Base-by-base conservation (phyloP, 2,329 filamentous ascomycete genomes). In the Fusarium hainanense region DNA sequence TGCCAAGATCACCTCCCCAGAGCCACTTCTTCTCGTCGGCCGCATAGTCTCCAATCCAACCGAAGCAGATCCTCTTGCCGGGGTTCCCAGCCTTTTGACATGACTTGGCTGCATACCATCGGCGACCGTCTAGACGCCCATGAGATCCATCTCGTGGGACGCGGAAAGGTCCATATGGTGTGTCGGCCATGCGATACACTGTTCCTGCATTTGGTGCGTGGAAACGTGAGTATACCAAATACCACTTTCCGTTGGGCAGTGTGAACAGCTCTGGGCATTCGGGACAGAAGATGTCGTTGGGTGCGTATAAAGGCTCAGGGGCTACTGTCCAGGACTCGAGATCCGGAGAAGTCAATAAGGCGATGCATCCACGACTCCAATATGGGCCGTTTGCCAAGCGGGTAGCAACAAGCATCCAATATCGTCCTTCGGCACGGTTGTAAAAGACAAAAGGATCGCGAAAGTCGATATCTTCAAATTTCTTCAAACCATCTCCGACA, bases 61-160 rank as follows among this genome's bases (percentile, higher is more conserved):
- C 78, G 49, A 80, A 80, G 63, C 66, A 77, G 23, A 80, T 67
- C 12, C 78, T 72, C 60, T 71, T 76, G 23, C 60, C 68, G 3
- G 75, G 56, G 18, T 78, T 70, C 10, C 74, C 77, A 4, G 66
- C 75, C 27, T 72, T 75, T 11, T 74, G 73, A n/a, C 76, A 78
- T 0, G 77, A 80, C 63, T 79, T 79, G 14, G 78, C 79, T 6
- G 78, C 79, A 44, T 80, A 80, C 77, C 78, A 80, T 20, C 79
- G 69, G 6, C 79, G 73, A 7, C 77, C 79, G 30, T 80, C 79
- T 1, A 80, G 70, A 5, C 78, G 69, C 16, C 79, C 78, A 46
- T 75, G 70, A 3, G 77, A 79, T 7, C 77, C 77, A 37, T 79
- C 77, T 11, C 77, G 72, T 10, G 79, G 79, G 6, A 77, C 68